These are phyloP conservation scores for Plasmodium knowlesi DNA, from an alignment of 169 alveolate genomes.

Conservation along the genomic window DNA sequence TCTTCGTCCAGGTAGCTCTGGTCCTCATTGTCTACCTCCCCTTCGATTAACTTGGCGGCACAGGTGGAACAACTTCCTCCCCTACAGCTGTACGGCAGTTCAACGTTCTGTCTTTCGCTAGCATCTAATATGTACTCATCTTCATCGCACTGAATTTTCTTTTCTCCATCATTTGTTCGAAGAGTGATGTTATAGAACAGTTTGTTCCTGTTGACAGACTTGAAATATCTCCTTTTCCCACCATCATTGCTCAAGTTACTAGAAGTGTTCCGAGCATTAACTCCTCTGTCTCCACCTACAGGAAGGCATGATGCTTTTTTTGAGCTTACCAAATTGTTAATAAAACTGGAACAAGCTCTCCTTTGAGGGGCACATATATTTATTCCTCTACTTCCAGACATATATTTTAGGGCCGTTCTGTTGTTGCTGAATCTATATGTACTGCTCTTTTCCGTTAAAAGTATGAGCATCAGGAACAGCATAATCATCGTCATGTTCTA, in stretches of 20 bases:
- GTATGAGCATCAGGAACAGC: not conserved
- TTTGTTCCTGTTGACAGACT: constrained; percentile 21
- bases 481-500: constrained; percentile 23
- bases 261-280: not conserved
- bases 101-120: constrained; percentile 89
- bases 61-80: constrained; percentile 92
- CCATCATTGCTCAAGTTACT: not conserved
- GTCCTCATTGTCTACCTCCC: constrained; percentile 86
- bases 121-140: constrained; percentile 90
- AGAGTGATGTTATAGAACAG: constrained; percentile 70
- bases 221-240: constrained; percentile 14
- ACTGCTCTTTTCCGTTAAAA: constrained; percentile 14
- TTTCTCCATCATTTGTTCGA: constrained; percentile 83
- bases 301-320: constrained; percentile 5
- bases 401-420: constrained; percentile 16
- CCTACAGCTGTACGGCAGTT: constrained; percentile 90
- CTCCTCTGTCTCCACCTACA: not conserved
- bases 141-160: constrained; percentile 84
- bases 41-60: constrained; percentile 86
- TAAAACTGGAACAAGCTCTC: not conserved
- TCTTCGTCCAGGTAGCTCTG: constrained; percentile 87
- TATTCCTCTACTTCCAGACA: constrained; percentile 36
- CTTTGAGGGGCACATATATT: constrained; percentile 5
- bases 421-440: constrained; percentile 38
- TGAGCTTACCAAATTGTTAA: constrained; percentile 15